A percentile compares a stretch with the other conserved stretches of the same genome.
Evolutionary conservation across 768 basidiomycete species (phyloP).

Genomic region (Scleroderma citrinum): DNA sequence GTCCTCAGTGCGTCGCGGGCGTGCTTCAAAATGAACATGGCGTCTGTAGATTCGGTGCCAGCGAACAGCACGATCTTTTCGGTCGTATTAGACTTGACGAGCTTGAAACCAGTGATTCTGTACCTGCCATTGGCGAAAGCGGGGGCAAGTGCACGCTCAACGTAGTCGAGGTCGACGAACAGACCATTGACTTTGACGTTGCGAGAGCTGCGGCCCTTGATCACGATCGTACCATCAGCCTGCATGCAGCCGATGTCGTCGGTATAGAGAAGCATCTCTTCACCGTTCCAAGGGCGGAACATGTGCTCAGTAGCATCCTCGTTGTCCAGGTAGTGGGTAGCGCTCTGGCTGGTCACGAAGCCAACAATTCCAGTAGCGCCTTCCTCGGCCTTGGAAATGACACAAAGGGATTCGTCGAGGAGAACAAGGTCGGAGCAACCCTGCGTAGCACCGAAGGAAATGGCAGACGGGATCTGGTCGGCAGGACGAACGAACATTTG

Average conservation of each 20-base stretch:
- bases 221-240: constrained; percentile 21
- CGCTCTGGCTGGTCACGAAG: constrained; percentile 22
- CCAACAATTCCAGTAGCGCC: constrained; percentile 24
- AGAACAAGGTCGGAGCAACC: constrained; percentile 25
- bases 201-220: constrained; percentile 24
- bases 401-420: constrained; percentile 18
- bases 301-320: constrained; percentile 21
- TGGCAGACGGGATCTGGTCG: constrained; percentile 19
- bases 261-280: constrained; percentile 22
- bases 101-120: constrained; percentile 19
- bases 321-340: constrained; percentile 24
- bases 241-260: constrained; percentile 25
- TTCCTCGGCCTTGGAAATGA: constrained; percentile 13
- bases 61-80: constrained; percentile 26
- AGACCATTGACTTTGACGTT: constrained; percentile 26
- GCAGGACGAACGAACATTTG: constrained; percentile 25
- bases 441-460: constrained; percentile 24
- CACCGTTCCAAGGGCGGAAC: constrained; percentile 22
- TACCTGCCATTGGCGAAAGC: constrained; percentile 17
- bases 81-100: constrained; percentile 19
- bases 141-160: constrained; percentile 21
- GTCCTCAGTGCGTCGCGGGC: constrained; percentile 16
- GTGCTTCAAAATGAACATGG: constrained; percentile 17
- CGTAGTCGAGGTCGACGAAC: constrained; percentile 24
- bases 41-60: constrained; percentile 10